Evolutionary conservation across 2,329 filamentous ascomycete species (phyloP).

Genomic region (Calonectria naviculata): DNA sequence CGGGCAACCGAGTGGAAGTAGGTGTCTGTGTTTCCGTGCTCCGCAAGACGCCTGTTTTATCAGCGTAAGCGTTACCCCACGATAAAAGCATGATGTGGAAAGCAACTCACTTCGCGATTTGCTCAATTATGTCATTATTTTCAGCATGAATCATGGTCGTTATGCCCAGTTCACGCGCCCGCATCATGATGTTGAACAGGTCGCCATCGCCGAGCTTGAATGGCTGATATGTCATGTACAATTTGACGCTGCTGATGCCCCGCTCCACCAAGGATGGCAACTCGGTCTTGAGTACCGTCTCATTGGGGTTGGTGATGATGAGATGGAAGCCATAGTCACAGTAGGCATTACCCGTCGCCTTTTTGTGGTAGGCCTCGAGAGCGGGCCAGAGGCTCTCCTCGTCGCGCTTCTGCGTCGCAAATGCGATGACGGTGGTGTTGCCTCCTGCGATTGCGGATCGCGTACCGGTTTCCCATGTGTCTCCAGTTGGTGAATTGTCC

Average conservation of each 20-base stretch:
- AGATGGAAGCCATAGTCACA: slow-evolving; percentile 69
- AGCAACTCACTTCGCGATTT: slow-evolving; percentile 55
- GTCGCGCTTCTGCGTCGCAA: slow-evolving; percentile 63
- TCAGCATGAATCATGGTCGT: slow-evolving; percentile 68
- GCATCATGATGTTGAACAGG: slow-evolving; percentile 62
- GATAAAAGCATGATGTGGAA: neutral
- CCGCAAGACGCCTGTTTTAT: slow-evolving; percentile 57
- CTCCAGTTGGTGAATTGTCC: slow-evolving; percentile 31
- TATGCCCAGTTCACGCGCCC: slow-evolving; percentile 45
- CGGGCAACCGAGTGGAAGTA: slow-evolving; percentile 53
- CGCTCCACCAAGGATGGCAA: slow-evolving; percentile 46
- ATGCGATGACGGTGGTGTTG: slow-evolving; percentile 68
- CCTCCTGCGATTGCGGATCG: slow-evolving; percentile 68
- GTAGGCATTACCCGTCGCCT: slow-evolving; percentile 57
- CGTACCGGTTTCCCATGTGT: slow-evolving; percentile 52
- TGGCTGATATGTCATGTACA: slow-evolving; percentile 65
- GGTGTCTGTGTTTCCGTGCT: slow-evolving; percentile 57
- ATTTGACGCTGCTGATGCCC: slow-evolving; percentile 60
- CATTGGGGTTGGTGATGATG: slow-evolving; percentile 58
- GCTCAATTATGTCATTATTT: slow-evolving; percentile 64
- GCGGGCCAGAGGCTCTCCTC: slow-evolving; percentile 57
- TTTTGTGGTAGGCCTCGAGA: slow-evolving; percentile 58
- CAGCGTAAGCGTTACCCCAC: too few species aligned
- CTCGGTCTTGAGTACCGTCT: slow-evolving; percentile 51
- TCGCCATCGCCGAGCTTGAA: slow-evolving; percentile 61